Evolutionary conservation across 306 rosid species (phyloP).

Genomic region (Aeschynomene evenia): DNA sequence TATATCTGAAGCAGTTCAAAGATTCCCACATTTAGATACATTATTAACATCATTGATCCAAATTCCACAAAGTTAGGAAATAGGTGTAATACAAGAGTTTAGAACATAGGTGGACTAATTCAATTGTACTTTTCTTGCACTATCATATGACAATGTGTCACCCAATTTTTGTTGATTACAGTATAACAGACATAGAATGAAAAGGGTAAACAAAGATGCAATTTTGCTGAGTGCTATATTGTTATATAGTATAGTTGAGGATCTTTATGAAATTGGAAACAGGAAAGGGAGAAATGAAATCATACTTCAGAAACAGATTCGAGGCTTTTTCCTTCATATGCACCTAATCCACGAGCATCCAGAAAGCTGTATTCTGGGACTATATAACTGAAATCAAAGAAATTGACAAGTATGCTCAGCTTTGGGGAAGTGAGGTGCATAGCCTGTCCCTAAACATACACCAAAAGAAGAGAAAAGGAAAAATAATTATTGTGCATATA

Average conservation of each 20-base stretch:
- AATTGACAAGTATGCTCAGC: conserved; percentile 3
- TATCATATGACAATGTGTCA: neutral
- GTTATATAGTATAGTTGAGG: neutral
- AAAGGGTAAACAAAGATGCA: neutral
- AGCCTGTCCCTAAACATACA: neutral
- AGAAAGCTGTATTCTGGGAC: conserved; percentile 96
- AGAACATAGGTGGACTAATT: neutral
- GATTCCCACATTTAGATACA: neutral
- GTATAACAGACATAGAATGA: neutral
- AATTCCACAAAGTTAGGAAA: neutral
- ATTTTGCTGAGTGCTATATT: neutral
- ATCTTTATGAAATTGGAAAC: neutral
- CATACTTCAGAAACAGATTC: conserved; percentile 74
- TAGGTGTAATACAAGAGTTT: neutral
- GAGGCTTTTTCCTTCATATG: conserved; percentile 82
- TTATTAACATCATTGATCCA: neutral
- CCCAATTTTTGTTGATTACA: neutral
- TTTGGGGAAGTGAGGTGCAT: neutral
- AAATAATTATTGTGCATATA: neutral
- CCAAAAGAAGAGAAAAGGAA: neutral
- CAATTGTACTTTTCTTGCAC: neutral
- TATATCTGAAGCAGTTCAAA: conserved; percentile 54
- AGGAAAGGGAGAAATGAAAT: conserved; percentile 33
- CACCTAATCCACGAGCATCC: conserved; percentile 90
- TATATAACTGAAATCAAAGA: conserved; percentile 63